Percentiles rank a stretch among this genome's conserved stretches.
Conservation (phyloP, 306 rosid genomes). For the Gynostemma pentaphyllum region DNA sequence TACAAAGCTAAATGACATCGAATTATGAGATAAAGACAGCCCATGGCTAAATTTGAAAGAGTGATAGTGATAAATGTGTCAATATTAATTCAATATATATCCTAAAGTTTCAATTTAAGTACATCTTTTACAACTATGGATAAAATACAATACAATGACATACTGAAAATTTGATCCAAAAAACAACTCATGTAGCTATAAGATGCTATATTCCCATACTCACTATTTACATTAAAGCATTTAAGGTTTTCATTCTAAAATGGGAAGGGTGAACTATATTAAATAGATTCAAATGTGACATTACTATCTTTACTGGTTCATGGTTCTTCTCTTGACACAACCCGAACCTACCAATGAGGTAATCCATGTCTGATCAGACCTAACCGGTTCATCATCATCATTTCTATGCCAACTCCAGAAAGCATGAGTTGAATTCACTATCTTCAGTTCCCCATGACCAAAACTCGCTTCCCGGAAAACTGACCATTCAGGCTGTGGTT, state of each 20-base stretch:
- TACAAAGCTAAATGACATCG: background rate
- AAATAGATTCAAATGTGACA: conserved; percentile 20
- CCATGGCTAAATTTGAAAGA: background rate
- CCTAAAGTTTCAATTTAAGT: too few relatives aligned
- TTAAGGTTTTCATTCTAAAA: background rate
- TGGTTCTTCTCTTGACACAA: conserved; percentile 42
- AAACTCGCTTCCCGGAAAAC: conserved; percentile 85
- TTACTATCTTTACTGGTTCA: conserved; percentile 35
- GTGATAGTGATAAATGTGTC: background rate
- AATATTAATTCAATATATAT: background rate
- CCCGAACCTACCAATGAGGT: conserved; percentile 54
- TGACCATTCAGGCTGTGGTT: conserved; percentile 82
- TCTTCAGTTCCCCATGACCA: conserved; percentile 76
- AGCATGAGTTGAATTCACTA: conserved; percentile 65
- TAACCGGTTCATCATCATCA: conserved; percentile 77
- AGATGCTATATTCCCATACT: background rate
- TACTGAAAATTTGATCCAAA: background rate
- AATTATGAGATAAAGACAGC: background rate
- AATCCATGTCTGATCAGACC: conserved; percentile 77
- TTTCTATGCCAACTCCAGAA: conserved; percentile 97
- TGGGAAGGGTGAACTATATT: background rate
- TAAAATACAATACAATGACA: too few relatives aligned
- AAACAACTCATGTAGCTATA: background rate
- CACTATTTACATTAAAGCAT: background rate
- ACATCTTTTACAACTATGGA: too few relatives aligned